Conservation (phyloP, 129 eudicot species). For the Daucus carota region DH1_v3.0 NC_030385.2:30440501-30441000, state of each 20-base stretch:
- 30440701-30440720: not conserved
- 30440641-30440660: not conserved
- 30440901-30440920: conserved; percentile 84
- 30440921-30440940: conserved; percentile 86
- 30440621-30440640: conserved; percentile 87
- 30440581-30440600: conserved; percentile 92
- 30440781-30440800: conserved; percentile 4
- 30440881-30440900: conserved; percentile 18
- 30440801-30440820: not conserved
- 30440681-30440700: not conserved
- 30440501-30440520: not conserved
- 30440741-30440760: not conserved
- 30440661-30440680: not conserved
- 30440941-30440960: conserved; percentile 86
- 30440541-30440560: conserved; percentile 92
- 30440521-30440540: conserved; percentile 22
- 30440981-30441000: not conserved
- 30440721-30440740: not conserved
- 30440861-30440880: not conserved
- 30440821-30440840: not conserved
- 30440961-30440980: conserved; percentile 47
- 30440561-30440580: conserved; percentile 95
- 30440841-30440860: not conserved
- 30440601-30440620: conserved; percentile 94
- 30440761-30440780: not conserved